Evolutionary conservation across 768 basidiomycete genomes (phyloP).

Genomic region (Collybia nuda): DNA sequence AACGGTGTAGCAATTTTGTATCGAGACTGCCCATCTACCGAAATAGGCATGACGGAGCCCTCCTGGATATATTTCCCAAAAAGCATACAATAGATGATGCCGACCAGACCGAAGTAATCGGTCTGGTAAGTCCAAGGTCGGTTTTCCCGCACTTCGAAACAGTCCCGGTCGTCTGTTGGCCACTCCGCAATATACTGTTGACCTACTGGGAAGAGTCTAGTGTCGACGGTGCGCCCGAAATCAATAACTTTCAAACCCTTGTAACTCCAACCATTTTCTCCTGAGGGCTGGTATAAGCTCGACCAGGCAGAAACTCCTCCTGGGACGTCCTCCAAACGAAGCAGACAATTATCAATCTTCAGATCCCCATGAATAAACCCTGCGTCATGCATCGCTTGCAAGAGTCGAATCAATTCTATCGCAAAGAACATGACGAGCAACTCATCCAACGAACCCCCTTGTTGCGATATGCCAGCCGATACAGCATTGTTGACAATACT

Average conservation of each 20-base stretch:
- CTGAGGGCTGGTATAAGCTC: conserved; percentile 71
- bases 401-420: conserved; percentile 79
- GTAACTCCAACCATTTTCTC: conserved; percentile 79
- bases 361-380: conserved; percentile 98
- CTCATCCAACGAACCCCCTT: conserved; percentile 85
- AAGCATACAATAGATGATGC: conserved; percentile 93
- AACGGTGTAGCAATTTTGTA: conserved; percentile 76
- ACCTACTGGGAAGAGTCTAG: conserved; percentile 69
- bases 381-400: conserved; percentile 77
- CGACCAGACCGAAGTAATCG: conserved; percentile 95
- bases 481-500: conserved; percentile 87
- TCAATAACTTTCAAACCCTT: conserved; percentile 95
- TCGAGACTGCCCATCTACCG: conserved; percentile 31
- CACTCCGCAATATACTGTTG: conserved; percentile 89
- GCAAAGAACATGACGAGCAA: conserved; percentile 94
- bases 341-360: conserved; percentile 98
- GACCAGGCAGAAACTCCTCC: conserved; percentile 72
- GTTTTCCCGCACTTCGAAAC: conserved; percentile 83
- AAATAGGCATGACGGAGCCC: conserved; percentile 44
- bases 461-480: conserved; percentile 72
- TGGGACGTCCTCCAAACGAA: conserved; percentile 83
- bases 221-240: conserved; percentile 95
- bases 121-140: conserved; percentile 92
- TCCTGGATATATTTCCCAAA: conserved; percentile 95
- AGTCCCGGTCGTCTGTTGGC: conserved; percentile 88